Evolutionary conservation across 2,329 filamentous ascomycete species (phyloP), one percentile per base, ranked within the genome.

Genomic region (Sarocladiaceae sp.): DNA sequence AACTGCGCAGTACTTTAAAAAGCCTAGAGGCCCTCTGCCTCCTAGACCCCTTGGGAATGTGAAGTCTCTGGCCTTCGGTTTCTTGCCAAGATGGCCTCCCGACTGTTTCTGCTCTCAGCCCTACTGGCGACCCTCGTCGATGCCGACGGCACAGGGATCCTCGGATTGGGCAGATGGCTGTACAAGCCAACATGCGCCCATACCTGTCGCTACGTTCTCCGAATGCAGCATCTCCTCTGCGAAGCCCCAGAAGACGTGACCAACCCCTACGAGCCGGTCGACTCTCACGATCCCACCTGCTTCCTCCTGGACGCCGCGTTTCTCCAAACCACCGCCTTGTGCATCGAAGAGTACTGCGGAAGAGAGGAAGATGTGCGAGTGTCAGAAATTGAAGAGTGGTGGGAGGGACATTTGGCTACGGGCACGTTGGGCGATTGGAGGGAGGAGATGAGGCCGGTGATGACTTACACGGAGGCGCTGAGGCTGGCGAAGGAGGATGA

Each of bases 291-390:
- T 18, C 15, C 35, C 6, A 10, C 16, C 7, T 64, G 61, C 49
- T 63, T 53, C 47, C 51, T 53, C 0, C 51, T 45, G 6, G 58
- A 64, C 15, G 45, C 44, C 7, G 50, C 50, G 3, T 64, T 64
- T 40, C 51, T 62, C 21, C 51, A 53, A 10, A 62, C 60, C 3
- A 54, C 63, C 53, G 60, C 61, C 1, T 52, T 62, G 12, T 64
- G 61, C 34, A 62, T 64, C 39, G 48, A 58, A 39, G 58, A 53
- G 6, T 57, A 62, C 42, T 63, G 61, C 31, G 13, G 9, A 23
- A 50, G 54, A 1, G 9, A 27, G 21, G 53, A 48, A 12, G 55
- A 52, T 3, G 47, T 51, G 1, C 54, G 55, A 0, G 23, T 53
- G 1, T 46, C 19, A 18, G 15, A 47, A 2, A 43, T 58, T 5